Percentiles rank a stretch among this genome's conserved stretches.
Conservation (phyloP, 441 rosid genomes). For the Gossypium davidsonii region DNA sequence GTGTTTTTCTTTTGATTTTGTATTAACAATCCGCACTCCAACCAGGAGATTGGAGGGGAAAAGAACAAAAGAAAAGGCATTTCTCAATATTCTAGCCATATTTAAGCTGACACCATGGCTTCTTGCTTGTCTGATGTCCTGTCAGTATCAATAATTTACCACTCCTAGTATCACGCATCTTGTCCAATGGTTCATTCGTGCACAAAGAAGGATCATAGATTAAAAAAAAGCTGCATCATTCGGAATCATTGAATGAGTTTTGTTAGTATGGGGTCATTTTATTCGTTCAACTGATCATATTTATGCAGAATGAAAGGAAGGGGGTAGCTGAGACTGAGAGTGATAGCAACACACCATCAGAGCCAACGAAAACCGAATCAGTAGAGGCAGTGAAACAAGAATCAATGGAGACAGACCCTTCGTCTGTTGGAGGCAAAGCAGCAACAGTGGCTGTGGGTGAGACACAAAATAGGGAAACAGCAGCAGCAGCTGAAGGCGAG, state of each 20-base stretch:
- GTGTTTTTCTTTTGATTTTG: too few relatives aligned
- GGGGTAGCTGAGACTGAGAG: constrained; percentile 10
- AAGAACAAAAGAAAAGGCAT: too few relatives aligned
- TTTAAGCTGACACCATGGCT: background rate
- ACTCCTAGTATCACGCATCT: too few relatives aligned
- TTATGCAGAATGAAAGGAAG: constrained; percentile 29
- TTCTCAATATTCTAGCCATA: too few relatives aligned
- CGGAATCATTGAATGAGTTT: too few relatives aligned
- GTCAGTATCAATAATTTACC: background rate
- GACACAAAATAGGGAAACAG: constrained; percentile 9
- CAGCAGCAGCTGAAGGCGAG: background rate
- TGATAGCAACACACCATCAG: background rate
- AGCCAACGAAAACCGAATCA: constrained; percentile 1
- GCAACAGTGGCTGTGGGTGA: background rate
- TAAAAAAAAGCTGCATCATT: background rate
- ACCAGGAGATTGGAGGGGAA: too few relatives aligned
- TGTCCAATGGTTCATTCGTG: too few relatives aligned
- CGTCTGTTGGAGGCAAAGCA: constrained; percentile 1
- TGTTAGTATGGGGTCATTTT: background rate
- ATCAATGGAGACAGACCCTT: constrained; percentile 1
- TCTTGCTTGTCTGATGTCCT: background rate
- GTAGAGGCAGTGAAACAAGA: background rate
- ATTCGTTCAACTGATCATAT: background rate
- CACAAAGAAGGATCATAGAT: background rate
- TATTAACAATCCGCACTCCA: too few relatives aligned